phyloP scores from a whole-genome alignment of 2,329 filamentous ascomycete species.

The Phyllosticta citriasiana region DNA sequence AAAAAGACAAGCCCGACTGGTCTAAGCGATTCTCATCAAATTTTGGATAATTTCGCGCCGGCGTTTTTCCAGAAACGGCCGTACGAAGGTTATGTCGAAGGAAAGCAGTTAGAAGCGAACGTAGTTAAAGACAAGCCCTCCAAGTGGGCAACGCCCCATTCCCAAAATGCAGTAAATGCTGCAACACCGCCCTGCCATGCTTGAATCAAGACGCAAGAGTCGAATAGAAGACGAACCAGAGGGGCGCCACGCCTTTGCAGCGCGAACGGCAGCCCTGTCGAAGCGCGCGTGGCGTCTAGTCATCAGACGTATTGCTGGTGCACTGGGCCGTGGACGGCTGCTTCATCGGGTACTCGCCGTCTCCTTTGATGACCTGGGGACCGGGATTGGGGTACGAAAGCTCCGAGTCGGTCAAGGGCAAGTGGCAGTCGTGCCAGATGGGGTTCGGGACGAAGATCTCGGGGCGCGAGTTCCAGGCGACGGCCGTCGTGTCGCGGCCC shows the following conservation, averaged over 20 bases:
- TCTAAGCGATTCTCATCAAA: not conserved
- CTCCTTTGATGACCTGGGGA: conserved; percentile 33
- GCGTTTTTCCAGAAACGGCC: not conserved
- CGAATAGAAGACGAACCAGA: not conserved
- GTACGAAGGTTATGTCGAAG: not conserved
- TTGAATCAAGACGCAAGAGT: not conserved
- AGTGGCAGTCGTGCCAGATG: conserved; percentile 22
- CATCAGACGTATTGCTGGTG: not conserved
- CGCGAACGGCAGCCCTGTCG: not conserved
- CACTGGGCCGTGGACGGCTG: conserved; percentile 21
- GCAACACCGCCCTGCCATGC: not conserved
- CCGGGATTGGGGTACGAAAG: conserved; percentile 35
- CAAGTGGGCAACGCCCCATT: not conserved
- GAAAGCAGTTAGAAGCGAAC: not conserved
- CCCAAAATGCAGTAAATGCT: not conserved
- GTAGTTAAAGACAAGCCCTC: not conserved
- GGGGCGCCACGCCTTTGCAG: not conserved
- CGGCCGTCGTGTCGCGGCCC: conserved; percentile 16
- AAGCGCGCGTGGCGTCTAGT: not conserved
- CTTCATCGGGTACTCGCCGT: conserved; percentile 35
- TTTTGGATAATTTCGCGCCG: not conserved
- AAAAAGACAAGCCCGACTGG: not conserved
- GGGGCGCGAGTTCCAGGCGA: conserved; percentile 29
- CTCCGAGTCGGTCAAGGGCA: conserved; percentile 28
- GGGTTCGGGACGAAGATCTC: conserved; percentile 28